Conservation (phyloP, 306 rosid genomes). For the Herpetospermum pedunculosum region DNA sequence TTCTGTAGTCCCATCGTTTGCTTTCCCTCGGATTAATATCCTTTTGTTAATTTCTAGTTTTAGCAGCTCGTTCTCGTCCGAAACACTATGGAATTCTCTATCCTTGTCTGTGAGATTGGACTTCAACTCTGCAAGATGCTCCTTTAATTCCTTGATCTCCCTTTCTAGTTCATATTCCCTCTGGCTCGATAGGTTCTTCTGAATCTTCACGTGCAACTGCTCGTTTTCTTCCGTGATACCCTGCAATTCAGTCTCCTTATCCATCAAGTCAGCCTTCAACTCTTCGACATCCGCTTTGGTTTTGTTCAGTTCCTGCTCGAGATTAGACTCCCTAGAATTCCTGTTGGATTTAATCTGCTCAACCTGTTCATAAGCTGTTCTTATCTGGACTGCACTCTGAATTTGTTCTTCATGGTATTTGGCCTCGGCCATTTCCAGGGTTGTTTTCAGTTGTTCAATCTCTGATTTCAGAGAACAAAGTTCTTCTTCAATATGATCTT, state of each 20-base stretch:
- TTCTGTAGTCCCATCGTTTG: constrained; percentile 26
- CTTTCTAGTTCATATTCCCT: constrained; percentile 38
- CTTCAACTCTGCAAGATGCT: constrained; percentile 35
- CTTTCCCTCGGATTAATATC: constrained; percentile 21
- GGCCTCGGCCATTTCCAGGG: constrained; percentile 56
- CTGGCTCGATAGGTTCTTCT: constrained; percentile 25
- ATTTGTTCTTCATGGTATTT: constrained; percentile 65
- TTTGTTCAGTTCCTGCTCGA: constrained; percentile 41
- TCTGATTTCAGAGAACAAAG: constrained; percentile 41
- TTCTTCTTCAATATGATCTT: constrained; percentile 28
- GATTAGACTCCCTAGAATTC: constrained; percentile 32
- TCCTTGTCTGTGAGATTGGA: constrained; percentile 74
- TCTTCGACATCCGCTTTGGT: constrained; percentile 51
- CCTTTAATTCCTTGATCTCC: constrained; percentile 47
- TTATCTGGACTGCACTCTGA: constrained; percentile 47
- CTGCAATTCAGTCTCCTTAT: constrained; percentile 88
- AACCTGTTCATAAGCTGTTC: constrained; percentile 45
- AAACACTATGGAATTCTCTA: constrained; percentile 59
- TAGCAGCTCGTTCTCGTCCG: constrained; percentile 69
- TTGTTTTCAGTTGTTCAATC: constrained; percentile 33
- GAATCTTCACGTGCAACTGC: constrained; percentile 41
- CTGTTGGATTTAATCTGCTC: constrained; percentile 55
- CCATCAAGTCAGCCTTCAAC: constrained; percentile 76
- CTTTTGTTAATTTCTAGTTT: constrained; percentile 42
- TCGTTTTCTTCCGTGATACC: constrained; percentile 84